These are phyloP conservation scores for Calonectria ilicicola DNA, from an alignment of 2,329 filamentous ascomycete genomes.

Conservation along the genomic window DNA sequence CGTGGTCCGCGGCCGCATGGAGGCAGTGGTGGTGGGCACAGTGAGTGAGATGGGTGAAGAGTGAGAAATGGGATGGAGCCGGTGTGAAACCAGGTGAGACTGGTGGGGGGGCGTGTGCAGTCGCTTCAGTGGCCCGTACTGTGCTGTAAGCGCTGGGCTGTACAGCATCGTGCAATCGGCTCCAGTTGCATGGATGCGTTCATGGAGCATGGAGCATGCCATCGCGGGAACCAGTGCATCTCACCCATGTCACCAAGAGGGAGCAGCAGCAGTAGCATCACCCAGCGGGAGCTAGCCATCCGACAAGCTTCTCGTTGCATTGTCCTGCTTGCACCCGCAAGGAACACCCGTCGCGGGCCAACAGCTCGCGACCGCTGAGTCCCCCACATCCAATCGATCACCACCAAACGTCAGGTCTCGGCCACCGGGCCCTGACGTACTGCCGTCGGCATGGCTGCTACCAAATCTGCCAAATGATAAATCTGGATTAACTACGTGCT, in stretches of 20 bases:
- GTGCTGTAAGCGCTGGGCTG: not conserved
- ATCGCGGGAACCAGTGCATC: not conserved
- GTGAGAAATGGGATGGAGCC: not conserved
- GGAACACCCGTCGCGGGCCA: not conserved
- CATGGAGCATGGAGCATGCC: not conserved
- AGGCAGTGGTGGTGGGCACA: constrained; percentile 20
- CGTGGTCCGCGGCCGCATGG: constrained; percentile 18
- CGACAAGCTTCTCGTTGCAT: not conserved
- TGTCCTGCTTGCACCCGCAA: not conserved
- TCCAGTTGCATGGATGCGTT: not conserved
- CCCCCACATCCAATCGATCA: not conserved
- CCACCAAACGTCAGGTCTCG: not conserved
- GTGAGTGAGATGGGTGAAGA: not conserved
- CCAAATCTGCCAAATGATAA: not conserved
- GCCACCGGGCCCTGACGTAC: not conserved
- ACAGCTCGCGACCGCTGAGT: not conserved
- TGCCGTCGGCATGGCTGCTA: not conserved
- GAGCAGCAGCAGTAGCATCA: not conserved
- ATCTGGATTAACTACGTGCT: not conserved
- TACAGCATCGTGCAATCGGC: not conserved
- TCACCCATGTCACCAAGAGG: not conserved
- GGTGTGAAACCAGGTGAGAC: constrained; percentile 3
- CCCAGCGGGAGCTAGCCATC: not conserved
- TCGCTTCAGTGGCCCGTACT: not conserved
- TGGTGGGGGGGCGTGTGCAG: not conserved